Percentiles rank a stretch among this genome's conserved stretches.
phyloP scores from a whole-genome alignment of 495 filamentous ascomycete genomes.

The Talaromyces stipitatus region DNA sequence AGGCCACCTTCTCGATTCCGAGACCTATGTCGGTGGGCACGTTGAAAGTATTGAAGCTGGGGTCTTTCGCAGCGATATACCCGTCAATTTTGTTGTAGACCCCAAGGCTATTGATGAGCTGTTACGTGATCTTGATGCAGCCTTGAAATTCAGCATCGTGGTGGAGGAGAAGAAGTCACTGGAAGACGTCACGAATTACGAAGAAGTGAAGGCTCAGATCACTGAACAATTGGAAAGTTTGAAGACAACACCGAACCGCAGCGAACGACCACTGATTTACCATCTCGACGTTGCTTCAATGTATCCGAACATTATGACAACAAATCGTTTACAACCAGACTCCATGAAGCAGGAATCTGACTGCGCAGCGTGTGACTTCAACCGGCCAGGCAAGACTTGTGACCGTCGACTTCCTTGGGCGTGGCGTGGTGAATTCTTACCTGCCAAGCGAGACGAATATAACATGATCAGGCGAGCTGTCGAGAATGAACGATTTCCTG shows the following conservation, averaged over 20 bases:
- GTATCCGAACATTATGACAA: slow-evolving; percentile 99
- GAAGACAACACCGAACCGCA: slow-evolving; percentile 71
- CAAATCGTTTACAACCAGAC: slow-evolving; percentile 93
- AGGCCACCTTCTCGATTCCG: slow-evolving; percentile 88
- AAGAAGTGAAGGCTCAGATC: slow-evolving; percentile 86
- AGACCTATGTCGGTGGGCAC: slow-evolving; percentile 97
- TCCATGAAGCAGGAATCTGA: slow-evolving; percentile 96
- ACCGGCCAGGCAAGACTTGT: slow-evolving; percentile 93
- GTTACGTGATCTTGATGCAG: slow-evolving; percentile 77
- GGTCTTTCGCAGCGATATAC: slow-evolving; percentile 93
- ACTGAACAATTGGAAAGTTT: slow-evolving; percentile 60
- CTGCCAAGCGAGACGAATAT: slow-evolving; percentile 94
- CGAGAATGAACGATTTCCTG: slow-evolving; percentile 89
- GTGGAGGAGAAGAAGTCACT: slow-evolving; percentile 93
- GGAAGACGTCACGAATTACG: slow-evolving; percentile 86
- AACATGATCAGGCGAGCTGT: slow-evolving; percentile 95
- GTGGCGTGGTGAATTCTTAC: slow-evolving; percentile 96
- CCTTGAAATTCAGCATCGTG: slow-evolving; percentile 81
- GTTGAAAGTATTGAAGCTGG: slow-evolving; percentile 99
- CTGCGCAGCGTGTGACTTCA: slow-evolving; percentile 98
- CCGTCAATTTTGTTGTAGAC: slow-evolving; percentile 85
- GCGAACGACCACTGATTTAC: slow-evolving; percentile 87
- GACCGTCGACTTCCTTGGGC: slow-evolving; percentile 94
- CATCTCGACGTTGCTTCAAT: slow-evolving; percentile 98
- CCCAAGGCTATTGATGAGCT: slow-evolving; percentile 83